Evolutionary conservation across 352 stramenopile species (phyloP).

Genomic region (Heterotrichella gracilis): DNA sequence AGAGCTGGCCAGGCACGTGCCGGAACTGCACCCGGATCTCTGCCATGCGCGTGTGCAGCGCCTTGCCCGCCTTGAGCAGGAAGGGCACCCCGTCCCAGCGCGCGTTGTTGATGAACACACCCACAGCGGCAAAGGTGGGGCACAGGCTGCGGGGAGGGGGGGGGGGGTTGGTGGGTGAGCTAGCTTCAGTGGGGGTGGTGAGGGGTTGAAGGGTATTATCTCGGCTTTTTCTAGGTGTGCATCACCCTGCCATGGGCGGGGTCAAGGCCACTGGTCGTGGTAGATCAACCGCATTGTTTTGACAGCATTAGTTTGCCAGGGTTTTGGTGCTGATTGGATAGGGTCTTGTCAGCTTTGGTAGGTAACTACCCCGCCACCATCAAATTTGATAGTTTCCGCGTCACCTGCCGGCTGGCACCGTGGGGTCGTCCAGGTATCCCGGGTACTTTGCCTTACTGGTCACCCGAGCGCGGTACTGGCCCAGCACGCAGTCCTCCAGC

Average conservation of each 20-base stretch:
- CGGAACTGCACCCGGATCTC: slow-evolving; percentile 88
- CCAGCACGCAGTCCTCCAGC: slow-evolving; percentile 65
- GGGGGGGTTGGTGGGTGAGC: slow-evolving; percentile 33
- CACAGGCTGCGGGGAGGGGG: too few relatives aligned
- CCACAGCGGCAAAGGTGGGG: slow-evolving; percentile 50
- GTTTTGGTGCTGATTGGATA: too few relatives aligned
- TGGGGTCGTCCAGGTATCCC: slow-evolving; percentile 71
- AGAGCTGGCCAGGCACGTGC: slow-evolving; percentile 26
- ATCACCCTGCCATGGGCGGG: neutral
- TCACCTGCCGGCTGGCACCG: too few relatives aligned
- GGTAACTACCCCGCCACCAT: too few relatives aligned
- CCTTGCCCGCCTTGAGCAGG: slow-evolving; percentile 92
- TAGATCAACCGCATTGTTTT: too few relatives aligned
- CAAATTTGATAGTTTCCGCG: too few relatives aligned
- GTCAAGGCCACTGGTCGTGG: too few relatives aligned
- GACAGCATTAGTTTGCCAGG: too few relatives aligned
- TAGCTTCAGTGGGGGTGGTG: neutral
- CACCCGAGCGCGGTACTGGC: slow-evolving; percentile 74
- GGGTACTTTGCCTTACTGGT: slow-evolving; percentile 32
- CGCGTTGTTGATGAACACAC: slow-evolving; percentile 54
- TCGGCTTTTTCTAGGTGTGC: neutral
- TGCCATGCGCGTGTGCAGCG: slow-evolving; percentile 72
- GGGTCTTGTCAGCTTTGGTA: too few relatives aligned
- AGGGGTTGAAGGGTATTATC: neutral
- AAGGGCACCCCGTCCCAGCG: slow-evolving; percentile 84